phyloP scores from a whole-genome alignment of 2,329 filamentous ascomycete species.

The Aquanectria penicillioides region DNA sequence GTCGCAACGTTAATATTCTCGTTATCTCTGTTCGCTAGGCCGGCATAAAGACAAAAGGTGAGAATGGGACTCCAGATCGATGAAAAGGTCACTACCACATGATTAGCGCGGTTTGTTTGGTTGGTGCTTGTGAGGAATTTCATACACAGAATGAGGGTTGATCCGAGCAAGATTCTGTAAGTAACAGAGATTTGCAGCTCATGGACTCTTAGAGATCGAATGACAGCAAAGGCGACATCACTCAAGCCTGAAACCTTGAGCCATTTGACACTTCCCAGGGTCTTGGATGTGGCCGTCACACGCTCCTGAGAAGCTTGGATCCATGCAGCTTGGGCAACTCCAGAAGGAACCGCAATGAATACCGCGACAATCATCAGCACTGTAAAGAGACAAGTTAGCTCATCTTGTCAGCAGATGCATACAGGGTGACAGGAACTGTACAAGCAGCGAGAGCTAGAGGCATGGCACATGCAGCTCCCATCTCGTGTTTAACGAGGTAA shows the following conservation, averaged over 20 bases:
- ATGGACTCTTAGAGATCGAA: slow-evolving; percentile 28
- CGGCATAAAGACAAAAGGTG: slow-evolving; percentile 33
- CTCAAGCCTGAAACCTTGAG: slow-evolving; percentile 61
- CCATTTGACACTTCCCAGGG: slow-evolving; percentile 60
- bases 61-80: slow-evolving; percentile 34
- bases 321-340: slow-evolving; percentile 56
- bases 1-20: slow-evolving; percentile 23
- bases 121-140: neutral
- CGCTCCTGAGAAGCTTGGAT: slow-evolving; percentile 60
- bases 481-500: slow-evolving; percentile 44
- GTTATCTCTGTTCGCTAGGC: slow-evolving; percentile 13
- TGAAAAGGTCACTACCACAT: slow-evolving; percentile 20
- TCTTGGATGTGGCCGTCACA: slow-evolving; percentile 57
- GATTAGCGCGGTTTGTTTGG: neutral
- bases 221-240: slow-evolving; percentile 45
- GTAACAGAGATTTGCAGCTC: slow-evolving; percentile 36
- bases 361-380: slow-evolving; percentile 47
- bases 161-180: slow-evolving; percentile 33
- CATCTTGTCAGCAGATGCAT: neutral
- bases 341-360: slow-evolving; percentile 34
- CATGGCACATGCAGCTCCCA: slow-evolving; percentile 53
- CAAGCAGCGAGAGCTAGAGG: slow-evolving; percentile 57
- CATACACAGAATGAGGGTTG: slow-evolving; percentile 27
- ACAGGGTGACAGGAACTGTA: slow-evolving; percentile 45
- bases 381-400: slow-evolving; percentile 22